Conservation (phyloP, 169 alveolate species). For the Babesia gibsoni region DNA sequence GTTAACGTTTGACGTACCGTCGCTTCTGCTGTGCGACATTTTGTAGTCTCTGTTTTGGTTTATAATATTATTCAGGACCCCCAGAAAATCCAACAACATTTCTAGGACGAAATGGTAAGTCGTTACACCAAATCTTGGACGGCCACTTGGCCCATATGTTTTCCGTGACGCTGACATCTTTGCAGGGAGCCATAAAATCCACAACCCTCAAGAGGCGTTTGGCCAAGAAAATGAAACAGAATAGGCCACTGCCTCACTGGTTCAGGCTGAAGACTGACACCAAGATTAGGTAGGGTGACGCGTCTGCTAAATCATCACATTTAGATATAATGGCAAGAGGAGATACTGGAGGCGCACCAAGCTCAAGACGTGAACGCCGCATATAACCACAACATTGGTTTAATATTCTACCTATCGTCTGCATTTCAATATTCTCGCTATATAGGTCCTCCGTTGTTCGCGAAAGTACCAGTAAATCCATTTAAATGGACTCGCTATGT, state of each 20-base stretch:
- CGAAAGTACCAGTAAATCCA: too few species aligned
- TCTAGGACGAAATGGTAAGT: not conserved
- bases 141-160: not conserved
- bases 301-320: not conserved
- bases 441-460: too few species aligned
- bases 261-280: constrained; percentile 90
- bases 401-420: too few species aligned
- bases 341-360: constrained; percentile 97
- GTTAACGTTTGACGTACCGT: not conserved
- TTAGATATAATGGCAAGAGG: constrained; percentile 91
- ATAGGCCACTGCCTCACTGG: constrained; percentile 96
- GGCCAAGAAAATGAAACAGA: constrained; percentile 92
- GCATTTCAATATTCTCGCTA: too few species aligned
- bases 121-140: not conserved
- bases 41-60: not conserved
- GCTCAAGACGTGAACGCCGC: constrained; percentile 84
- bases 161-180: not conserved
- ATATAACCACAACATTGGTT: not conserved
- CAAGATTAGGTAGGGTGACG: constrained; percentile 82
- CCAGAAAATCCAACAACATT: not conserved
- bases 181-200: constrained; percentile 89
- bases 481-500: too few species aligned
- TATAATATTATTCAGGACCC: not conserved
- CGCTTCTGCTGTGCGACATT: not conserved
- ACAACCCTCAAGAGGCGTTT: constrained; percentile 87